Percentiles rank a stretch among this genome's conserved stretches.
Evolutionary conservation across 176 grass and related monocot species (phyloP).

Genomic region (Aegilops sharonensis): DNA sequence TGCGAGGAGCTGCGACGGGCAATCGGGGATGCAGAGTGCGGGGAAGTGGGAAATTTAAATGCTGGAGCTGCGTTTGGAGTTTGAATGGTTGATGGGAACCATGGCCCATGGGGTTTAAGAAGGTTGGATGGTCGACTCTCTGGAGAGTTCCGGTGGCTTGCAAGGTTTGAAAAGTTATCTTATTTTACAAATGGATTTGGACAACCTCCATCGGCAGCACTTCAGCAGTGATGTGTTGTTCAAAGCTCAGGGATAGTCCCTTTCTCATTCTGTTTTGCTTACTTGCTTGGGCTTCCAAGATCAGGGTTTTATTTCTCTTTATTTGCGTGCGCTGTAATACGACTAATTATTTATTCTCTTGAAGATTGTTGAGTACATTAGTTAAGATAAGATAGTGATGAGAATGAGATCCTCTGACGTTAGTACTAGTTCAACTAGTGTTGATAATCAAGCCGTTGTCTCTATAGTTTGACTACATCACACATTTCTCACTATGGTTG

Average conservation of each 20-base stretch:
- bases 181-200: neutral
- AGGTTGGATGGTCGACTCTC: slow-evolving; percentile 24
- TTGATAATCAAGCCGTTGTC: too few relatives aligned
- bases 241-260: slow-evolving; percentile 9
- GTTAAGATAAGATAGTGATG: neutral
- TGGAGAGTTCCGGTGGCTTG: slow-evolving; percentile 36
- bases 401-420: neutral
- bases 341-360: neutral
- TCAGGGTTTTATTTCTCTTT: neutral
- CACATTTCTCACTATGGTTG: too few relatives aligned
- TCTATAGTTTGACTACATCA: too few relatives aligned
- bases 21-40: neutral
- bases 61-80: slow-evolving; percentile 5
- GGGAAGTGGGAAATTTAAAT: neutral
- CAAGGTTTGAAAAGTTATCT: slow-evolving; percentile 42
- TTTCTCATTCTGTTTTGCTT: slow-evolving; percentile 21
- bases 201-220: neutral
- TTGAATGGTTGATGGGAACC: neutral
- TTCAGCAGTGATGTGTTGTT: slow-evolving; percentile 41
- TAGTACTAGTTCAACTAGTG: too few relatives aligned
- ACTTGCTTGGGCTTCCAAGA: neutral
- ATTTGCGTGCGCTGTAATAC: neutral
- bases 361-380: neutral
- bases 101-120: slow-evolving; percentile 32
- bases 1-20: neutral